Evolutionary conservation across 306 rosid genomes (phyloP).

Genomic region (Carpinus viminea): DNA sequence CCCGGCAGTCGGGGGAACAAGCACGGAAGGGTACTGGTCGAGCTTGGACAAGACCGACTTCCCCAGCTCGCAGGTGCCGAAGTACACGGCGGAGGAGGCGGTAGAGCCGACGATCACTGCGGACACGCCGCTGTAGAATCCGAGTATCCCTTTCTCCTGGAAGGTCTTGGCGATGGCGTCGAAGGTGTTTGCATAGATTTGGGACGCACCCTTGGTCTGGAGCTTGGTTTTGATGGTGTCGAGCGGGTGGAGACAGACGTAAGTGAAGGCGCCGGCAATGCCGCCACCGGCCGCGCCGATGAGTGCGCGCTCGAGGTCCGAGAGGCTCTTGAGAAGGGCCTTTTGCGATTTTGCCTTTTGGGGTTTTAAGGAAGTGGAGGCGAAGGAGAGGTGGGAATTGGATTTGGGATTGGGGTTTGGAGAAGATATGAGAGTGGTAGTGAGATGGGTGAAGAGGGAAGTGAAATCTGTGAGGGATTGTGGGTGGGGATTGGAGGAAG

Average conservation of each 20-base stretch:
- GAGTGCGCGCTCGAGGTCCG: conserved; percentile 80
- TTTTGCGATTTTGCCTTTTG: conserved; percentile 26
- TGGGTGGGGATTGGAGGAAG: conserved; percentile 27
- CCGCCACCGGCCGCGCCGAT: conserved; percentile 90
- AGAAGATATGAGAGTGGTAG: conserved; percentile 7
- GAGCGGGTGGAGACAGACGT: conserved; percentile 83
- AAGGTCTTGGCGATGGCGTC: conserved; percentile 75
- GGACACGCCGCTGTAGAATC: conserved; percentile 85
- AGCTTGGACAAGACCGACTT: conserved; percentile 63
- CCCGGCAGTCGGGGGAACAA: conserved; percentile 83
- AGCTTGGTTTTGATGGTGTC: conserved; percentile 88
- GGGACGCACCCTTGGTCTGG: conserved; percentile 82
- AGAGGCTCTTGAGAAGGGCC: conserved; percentile 47
- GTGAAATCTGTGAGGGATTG: conserved; percentile 45
- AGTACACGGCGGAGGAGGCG: conserved; percentile 82
- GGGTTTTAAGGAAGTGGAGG: conserved; percentile 49
- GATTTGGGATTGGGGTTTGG: not conserved
- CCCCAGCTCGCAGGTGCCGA: conserved; percentile 87
- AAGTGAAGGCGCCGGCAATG: conserved; percentile 95
- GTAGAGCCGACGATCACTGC: conserved; percentile 87
- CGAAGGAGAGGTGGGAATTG: conserved; percentile 33
- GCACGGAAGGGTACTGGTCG: conserved; percentile 46
- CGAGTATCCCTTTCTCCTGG: conserved; percentile 56
- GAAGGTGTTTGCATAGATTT: conserved; percentile 60
- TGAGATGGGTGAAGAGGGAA: conserved; percentile 39